Base-by-base conservation (phyloP, 495 filamentous ascomycete genomes). In the Cladorrhinum samala region DNA sequence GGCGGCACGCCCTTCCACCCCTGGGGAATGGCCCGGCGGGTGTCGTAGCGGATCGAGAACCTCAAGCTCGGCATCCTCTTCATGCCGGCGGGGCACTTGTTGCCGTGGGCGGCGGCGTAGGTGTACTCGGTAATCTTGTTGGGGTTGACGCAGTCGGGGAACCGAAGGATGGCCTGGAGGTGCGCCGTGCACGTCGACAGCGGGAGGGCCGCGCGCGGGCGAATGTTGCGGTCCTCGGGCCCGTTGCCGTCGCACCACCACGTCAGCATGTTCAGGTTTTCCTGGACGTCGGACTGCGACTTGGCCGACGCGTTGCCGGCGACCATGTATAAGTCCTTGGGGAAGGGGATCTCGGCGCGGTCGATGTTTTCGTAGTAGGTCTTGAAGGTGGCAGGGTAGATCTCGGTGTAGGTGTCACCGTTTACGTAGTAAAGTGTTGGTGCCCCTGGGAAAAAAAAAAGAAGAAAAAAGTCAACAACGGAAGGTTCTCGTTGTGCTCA, bases 301-400 rank as follows among this genome's bases (percentile, higher is more conserved):
- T 60, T 63, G 17, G 65, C 66, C 36, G 37, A 55, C 17, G 66
- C 66, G 40, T 71, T 71, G 39, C 68, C 68, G 7, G 68, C 68
- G 1, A 71, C 59, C 49, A 61, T 60, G 50, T 61, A 50, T 37
- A 67, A 63, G 54, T 82, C 73, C 47, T 73, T 79, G 24, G 83
- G 62, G 72, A 86, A 91, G 42, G 86, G 86, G 56, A 91, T 85
- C 78, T 89, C 88, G 66, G 86, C 87, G 69, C 88, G 88, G 63
- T 87, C 83, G 56, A 91, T 89, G 75, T 89, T 85, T 62, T 91
- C 87, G 49, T 71, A 71, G 53, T 68, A 68, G 9, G 68, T 71
- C 55, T 64, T 71, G 58, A 71, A 71, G 8, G 62, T 71, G n/a
- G 55, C 59, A 0, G 66, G 66, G 53, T 71, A 66, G 59, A 71